phyloP scores from a whole-genome alignment of 768 basidiomycete species.

The Lactarius trivialis region DNA sequence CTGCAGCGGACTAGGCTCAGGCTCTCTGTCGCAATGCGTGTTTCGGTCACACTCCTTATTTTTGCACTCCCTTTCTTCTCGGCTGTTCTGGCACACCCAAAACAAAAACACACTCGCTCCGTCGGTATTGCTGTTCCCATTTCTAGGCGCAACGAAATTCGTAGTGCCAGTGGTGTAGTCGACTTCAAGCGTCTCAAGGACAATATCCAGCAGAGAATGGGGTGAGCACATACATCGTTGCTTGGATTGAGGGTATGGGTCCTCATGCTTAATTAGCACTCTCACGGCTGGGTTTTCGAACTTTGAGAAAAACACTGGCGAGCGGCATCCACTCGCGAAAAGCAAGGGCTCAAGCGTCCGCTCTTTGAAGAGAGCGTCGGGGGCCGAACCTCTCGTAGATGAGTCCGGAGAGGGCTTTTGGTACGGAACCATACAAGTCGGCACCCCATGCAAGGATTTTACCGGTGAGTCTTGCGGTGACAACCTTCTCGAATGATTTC shows the following conservation, averaged over 20 bases:
- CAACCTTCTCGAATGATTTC: neutral
- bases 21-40: neutral
- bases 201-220: neutral
- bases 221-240: neutral
- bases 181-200: neutral
- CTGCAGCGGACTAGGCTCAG: neutral
- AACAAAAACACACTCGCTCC: neutral
- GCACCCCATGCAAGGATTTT: constrained; percentile 1
- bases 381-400: constrained; percentile 5
- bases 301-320: constrained; percentile 12
- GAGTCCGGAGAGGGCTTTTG: neutral
- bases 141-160: neutral
- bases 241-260: neutral
- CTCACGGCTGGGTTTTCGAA: neutral
- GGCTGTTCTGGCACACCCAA: neutral
- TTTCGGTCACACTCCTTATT: neutral
- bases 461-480: neutral
- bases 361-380: neutral
- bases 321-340: neutral
- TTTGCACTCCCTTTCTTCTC: neutral
- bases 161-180: neutral
- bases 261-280: neutral
- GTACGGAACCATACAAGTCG: constrained; percentile 14
- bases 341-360: neutral
- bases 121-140: neutral